Evolutionary conservation across 805 yeast genomes (phyloP).

Genomic region (Nakazawaea holstii): DNA sequence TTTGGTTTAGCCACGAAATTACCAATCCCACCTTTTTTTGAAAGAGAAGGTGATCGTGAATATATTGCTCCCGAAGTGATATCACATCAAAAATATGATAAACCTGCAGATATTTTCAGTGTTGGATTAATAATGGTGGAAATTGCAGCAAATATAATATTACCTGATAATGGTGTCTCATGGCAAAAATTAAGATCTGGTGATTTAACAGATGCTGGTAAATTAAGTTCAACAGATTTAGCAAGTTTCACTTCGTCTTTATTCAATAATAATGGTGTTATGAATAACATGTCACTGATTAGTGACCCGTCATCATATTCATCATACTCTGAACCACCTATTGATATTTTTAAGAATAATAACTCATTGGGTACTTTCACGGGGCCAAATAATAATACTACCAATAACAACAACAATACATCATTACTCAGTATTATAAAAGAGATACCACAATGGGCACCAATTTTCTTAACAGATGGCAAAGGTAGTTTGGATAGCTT

Average conservation of each 20-base stretch:
- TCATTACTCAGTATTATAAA: constrained; percentile 14
- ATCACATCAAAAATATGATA: constrained; percentile 74
- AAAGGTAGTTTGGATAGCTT: constrained; percentile 67
- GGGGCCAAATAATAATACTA: neutral
- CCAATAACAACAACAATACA: constrained; percentile 11
- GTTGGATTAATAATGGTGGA: constrained; percentile 90
- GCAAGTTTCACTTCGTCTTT: constrained; percentile 19
- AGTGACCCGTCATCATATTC: constrained; percentile 10
- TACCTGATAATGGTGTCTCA: constrained; percentile 94
- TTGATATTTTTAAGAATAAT: constrained; percentile 1
- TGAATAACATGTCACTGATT: constrained; percentile 12
- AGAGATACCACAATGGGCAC: constrained; percentile 79
- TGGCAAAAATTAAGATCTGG: constrained; percentile 97
- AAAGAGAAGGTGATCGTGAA: constrained; percentile 95
- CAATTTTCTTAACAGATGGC: constrained; percentile 72
- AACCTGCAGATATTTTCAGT: constrained; percentile 93
- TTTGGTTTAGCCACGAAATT: constrained; percentile 88
- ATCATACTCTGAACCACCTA: constrained; percentile 9
- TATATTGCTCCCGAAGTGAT: constrained; percentile 97
- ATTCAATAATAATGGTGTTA: constrained; percentile 8
- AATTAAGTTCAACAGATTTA: constrained; percentile 68
- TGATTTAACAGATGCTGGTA: constrained; percentile 92
- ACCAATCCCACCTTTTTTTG: constrained; percentile 70
- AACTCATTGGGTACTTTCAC: too few species aligned
- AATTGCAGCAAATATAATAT: constrained; percentile 88